Evolutionary conservation across 1,284 basidiomycete genomes (phyloP).

Genomic region (Leccinum griseonigrum): DNA sequence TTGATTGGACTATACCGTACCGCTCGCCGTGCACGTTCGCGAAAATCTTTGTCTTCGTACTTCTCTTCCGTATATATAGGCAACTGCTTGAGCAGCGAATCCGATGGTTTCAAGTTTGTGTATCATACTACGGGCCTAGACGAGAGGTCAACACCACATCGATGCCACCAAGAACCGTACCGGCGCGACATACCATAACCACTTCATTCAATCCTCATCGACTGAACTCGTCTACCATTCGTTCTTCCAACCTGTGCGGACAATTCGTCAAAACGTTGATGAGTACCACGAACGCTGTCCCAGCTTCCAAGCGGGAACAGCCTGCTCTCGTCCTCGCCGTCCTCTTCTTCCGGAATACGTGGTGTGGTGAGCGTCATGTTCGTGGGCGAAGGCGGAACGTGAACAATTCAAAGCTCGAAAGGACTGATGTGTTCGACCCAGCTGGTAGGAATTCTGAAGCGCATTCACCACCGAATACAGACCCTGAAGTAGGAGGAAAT

Average conservation of each 20-base stretch:
- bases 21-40: too few relatives aligned
- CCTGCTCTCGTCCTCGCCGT: constrained; percentile 50
- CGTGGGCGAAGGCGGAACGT: constrained; percentile 14
- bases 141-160: too few relatives aligned
- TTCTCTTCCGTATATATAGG: too few relatives aligned
- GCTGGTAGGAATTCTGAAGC: too few relatives aligned
- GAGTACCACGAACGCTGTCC: constrained; percentile 73
- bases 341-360: constrained; percentile 39
- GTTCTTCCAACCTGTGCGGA: constrained; percentile 75
- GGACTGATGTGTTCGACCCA: too few relatives aligned
- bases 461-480: too few relatives aligned
- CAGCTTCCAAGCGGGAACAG: constrained; percentile 71
- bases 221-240: constrained; percentile 77
- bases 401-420: constrained; percentile 17
- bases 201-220: constrained; percentile 80
- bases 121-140: too few relatives aligned
- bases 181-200: constrained; percentile 62
- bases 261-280: constrained; percentile 81
- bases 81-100: too few relatives aligned
- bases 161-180: not conserved
- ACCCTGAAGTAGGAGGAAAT: too few relatives aligned
- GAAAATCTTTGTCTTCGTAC: too few relatives aligned
- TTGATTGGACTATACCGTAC: too few relatives aligned
- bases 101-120: too few relatives aligned
- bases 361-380: constrained; percentile 10